Base-by-base conservation (phyloP, 805 yeast genomes). In the Spathaspora sp. region DNA sequence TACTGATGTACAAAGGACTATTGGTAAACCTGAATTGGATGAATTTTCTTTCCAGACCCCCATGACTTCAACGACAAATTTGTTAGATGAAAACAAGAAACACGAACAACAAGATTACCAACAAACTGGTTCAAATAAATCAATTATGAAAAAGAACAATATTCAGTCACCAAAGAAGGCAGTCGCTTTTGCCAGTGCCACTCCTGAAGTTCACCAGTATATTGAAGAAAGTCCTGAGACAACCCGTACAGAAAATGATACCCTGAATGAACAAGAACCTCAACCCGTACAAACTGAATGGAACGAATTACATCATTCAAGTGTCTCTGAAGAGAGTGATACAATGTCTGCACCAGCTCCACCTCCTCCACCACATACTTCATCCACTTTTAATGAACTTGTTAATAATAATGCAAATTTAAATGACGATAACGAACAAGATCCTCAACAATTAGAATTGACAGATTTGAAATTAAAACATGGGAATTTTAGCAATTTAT, bases 181-280 rank as follows among this genome's bases (percentile, higher is more conserved):
- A 38, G 78, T 73, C 11, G 77, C 65, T 1, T 72, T 74, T 52
- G 60, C 64, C 7, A 55, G 51, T 42, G 49, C 63, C 1, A 56
- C 52, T 12, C 73, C 74, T 6, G 67, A 69, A 57, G 55, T 70
- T 14, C 72, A 69, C 51, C 70, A 60, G 51, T 70, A 70, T 50
- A 50, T n/a, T 11, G 40, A 35, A 7, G 40, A n/a, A 35, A 35
- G 40, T 16, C 9, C 40, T 5, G 40, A 35, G 14, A 14, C 40
- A 3, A n/a, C 18, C 16, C 40, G 14, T 35, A 35, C 18, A 11
- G 40, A 35, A 3, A 17, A 35, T 16, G 40, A 35, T 3, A 35
- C 18, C 40, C 38, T n/a, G 35, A 44, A 44, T 26, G 47, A 26
- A 11, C 38, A 49, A 16, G 19, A 35, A 42, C 16, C 51, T 49